phyloP scores from a whole-genome alignment of 371 early-diverging fungal species.

The Phascolomyces articulosus region DNA sequence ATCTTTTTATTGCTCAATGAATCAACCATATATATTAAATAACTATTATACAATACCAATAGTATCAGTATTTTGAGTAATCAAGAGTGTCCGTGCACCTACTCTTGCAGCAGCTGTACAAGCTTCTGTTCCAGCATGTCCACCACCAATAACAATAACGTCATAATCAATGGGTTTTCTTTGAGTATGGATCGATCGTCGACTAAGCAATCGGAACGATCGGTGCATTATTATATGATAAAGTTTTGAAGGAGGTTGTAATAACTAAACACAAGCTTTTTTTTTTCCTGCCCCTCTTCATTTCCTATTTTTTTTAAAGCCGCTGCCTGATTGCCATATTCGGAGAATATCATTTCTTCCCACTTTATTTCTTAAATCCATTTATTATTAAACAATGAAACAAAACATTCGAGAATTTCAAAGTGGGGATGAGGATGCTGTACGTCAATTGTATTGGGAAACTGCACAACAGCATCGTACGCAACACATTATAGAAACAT shows the following conservation, averaged over 20 bases:
- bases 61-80: conserved; percentile 80
- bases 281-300: background rate
- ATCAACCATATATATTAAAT: no score
- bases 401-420: conserved; percentile 17
- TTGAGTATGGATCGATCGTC: conserved; percentile 5
- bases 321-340: background rate
- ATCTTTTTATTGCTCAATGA: no score
- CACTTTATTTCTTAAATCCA: no score
- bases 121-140: conserved; percentile 89
- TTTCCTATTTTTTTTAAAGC: background rate
- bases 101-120: conserved; percentile 83
- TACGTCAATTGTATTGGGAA: conserved; percentile 10
- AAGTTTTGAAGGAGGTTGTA: background rate
- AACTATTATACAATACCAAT: conserved; percentile 52
- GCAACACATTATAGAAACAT: background rate
- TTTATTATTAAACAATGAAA: background rate
- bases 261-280: background rate
- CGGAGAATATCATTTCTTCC: no score
- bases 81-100: conserved; percentile 75
- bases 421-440: conserved; percentile 9
- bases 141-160: conserved; percentile 85
- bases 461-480: conserved; percentile 6
- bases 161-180: conserved; percentile 46
- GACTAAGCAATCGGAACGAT: conserved; percentile 8
- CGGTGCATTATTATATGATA: conserved; percentile 9